A percentile compares a stretch with the other conserved stretches of the same genome.
phyloP scores from a whole-genome alignment of 441 rosid species.

The Adansonia gregorii region DNA sequence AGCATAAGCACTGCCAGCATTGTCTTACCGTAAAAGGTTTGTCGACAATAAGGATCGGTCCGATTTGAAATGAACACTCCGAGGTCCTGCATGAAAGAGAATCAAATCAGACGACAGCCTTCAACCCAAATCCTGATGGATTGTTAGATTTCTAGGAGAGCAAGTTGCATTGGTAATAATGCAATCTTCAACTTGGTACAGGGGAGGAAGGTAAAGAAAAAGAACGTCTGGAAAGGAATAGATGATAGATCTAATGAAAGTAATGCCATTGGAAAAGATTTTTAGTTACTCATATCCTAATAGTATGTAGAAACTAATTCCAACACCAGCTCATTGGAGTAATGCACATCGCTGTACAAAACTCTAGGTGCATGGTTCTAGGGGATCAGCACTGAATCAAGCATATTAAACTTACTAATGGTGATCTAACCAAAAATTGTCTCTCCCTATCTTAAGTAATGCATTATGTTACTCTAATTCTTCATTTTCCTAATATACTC shows the following conservation, averaged over 20 bases:
- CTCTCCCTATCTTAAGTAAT: not conserved
- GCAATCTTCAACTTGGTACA: slow-evolving; percentile 4
- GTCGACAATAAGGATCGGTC: slow-evolving; percentile 74
- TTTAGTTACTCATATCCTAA: too few species aligned
- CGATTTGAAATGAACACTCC: slow-evolving; percentile 74
- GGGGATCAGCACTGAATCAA: not conserved
- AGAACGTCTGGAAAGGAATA: too few species aligned
- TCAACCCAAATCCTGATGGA: not conserved
- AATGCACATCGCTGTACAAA: too few species aligned
- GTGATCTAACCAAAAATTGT: not conserved
- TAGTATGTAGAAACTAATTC: too few species aligned
- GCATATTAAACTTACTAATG: not conserved
- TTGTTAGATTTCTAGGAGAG: not conserved
- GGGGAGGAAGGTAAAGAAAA: too few species aligned
- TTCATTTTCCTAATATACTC: not conserved
- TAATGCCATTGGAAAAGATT: too few species aligned
- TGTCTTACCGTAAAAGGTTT: slow-evolving; percentile 77
- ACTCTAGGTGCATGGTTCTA: too few species aligned
- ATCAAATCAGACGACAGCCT: slow-evolving; percentile 8
- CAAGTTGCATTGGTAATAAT: slow-evolving; percentile 8
- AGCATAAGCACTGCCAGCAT: not conserved
- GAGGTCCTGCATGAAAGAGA: slow-evolving; percentile 64
- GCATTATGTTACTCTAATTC: not conserved
- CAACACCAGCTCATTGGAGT: too few species aligned
- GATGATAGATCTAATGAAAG: too few species aligned